A percentile compares a stretch with the other conserved stretches of the same genome.
Evolutionary conservation across 2,329 filamentous ascomycete genomes (phyloP).

Genomic region (Dactylellina sp.): DNA sequence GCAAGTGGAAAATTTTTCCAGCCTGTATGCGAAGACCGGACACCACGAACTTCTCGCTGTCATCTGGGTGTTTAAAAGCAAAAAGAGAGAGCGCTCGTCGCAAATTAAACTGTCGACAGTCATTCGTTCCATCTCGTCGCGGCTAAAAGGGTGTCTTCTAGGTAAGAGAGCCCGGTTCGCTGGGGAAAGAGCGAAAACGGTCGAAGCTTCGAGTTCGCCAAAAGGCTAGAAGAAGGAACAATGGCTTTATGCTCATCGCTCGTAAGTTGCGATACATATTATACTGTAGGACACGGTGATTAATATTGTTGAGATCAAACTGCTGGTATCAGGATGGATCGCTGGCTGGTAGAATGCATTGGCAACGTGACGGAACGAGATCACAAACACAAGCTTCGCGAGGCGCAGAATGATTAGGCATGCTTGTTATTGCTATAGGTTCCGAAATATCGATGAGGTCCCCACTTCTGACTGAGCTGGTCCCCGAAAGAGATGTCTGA

Average conservation of each 20-base stretch:
- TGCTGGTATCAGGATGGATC: constrained; percentile 40
- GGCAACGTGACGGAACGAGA: constrained; percentile 44
- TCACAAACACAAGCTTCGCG: constrained; percentile 27
- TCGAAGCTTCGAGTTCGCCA: constrained; percentile 14
- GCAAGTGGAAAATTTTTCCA: constrained; percentile 40
- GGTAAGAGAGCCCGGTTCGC: constrained; percentile 19
- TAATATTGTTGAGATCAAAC: constrained; percentile 18
- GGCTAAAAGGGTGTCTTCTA: constrained; percentile 47
- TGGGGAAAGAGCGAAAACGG: constrained; percentile 18
- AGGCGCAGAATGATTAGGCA: constrained; percentile 21
- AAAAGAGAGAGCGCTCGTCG: constrained; percentile 25
- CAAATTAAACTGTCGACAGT: constrained; percentile 38
- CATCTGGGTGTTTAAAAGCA: constrained; percentile 24
- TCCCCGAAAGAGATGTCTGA: constrained; percentile 28
- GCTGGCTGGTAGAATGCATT: constrained; percentile 25
- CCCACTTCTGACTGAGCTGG: constrained; percentile 33
- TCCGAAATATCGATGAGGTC: constrained; percentile 52
- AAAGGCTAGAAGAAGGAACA: constrained; percentile 10
- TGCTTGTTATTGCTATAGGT: constrained; percentile 31
- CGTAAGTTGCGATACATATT: not conserved
- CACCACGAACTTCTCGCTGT: constrained; percentile 20
- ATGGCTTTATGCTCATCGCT: constrained; percentile 18
- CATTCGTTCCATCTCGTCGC: constrained; percentile 50
- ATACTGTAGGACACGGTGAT: not conserved
- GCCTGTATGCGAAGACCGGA: constrained; percentile 33